Evolutionary conservation across 2,329 filamentous ascomycete genomes (phyloP).

Genomic region (Verticillium isaacii): DNA sequence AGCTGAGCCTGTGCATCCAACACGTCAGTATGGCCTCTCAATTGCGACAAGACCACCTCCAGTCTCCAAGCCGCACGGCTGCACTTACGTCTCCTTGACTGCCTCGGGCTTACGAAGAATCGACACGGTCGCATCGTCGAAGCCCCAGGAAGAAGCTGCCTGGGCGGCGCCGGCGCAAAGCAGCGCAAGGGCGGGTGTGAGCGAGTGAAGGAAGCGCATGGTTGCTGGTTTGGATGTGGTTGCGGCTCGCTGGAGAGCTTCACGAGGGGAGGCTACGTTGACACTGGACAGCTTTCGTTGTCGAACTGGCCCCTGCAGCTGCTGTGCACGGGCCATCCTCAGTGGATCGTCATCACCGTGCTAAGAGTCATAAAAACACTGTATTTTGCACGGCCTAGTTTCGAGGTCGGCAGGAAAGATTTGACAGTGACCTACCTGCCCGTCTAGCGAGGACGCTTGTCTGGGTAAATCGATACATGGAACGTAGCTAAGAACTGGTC

Average conservation of each 20-base stretch:
- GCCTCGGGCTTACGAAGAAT: constrained; percentile 62
- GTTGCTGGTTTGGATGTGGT: constrained; percentile 11
- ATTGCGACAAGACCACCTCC: background rate
- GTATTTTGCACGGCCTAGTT: background rate
- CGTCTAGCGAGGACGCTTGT: background rate
- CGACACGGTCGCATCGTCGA: constrained; percentile 66
- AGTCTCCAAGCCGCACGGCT: background rate
- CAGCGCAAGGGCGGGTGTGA: constrained; percentile 37
- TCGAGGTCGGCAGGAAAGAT: background rate
- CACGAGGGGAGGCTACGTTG: constrained; percentile 2
- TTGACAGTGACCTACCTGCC: no score
- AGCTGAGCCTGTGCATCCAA: constrained; percentile 44
- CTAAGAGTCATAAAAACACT: background rate
- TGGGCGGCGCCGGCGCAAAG: constrained; percentile 45
- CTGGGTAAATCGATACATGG: no score
- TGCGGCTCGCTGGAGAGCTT: constrained; percentile 13
- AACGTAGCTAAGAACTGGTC: no score
- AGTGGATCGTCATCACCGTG: background rate
- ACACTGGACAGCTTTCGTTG: constrained; percentile 15
- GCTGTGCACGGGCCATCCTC: background rate
- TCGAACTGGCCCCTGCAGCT: background rate
- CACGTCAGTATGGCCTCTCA: constrained; percentile 3
- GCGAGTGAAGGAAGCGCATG: constrained; percentile 37
- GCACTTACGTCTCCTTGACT: constrained; percentile 62
- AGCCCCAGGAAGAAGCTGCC: constrained; percentile 62